Evolutionary conservation across 192 early-diverging fungal species (phyloP).

Genomic region (Cladochytrium replicatum): DNA sequence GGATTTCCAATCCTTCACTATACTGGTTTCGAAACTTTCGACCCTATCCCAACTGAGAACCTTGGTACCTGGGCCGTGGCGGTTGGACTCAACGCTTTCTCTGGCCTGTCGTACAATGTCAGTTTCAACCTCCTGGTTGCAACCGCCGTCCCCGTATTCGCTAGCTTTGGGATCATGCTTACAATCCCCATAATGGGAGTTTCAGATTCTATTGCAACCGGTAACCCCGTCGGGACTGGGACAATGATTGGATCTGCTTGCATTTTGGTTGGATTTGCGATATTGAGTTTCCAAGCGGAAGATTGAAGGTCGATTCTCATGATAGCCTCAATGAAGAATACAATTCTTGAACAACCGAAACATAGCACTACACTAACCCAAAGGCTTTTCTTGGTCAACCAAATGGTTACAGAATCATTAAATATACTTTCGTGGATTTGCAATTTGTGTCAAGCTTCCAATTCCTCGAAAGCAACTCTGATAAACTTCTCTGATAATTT

Average conservation of each 20-base stretch:
- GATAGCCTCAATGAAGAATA: too few relatives aligned
- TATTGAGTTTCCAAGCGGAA: too few relatives aligned
- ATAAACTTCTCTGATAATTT: too few relatives aligned
- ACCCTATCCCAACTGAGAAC: not conserved
- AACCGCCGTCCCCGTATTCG: not conserved
- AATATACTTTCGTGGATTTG: too few relatives aligned
- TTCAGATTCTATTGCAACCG: not conserved
- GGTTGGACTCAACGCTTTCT: not conserved
- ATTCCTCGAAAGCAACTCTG: too few relatives aligned
- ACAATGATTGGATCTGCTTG: not conserved
- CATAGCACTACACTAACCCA: too few relatives aligned
- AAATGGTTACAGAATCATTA: too few relatives aligned
- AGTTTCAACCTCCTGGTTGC: not conserved
- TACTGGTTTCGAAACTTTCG: not conserved
- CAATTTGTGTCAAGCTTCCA: too few relatives aligned
- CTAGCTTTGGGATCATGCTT: not conserved
- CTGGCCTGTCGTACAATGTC: not conserved
- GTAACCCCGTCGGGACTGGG: not conserved
- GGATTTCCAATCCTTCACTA: not conserved
- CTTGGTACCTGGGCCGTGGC: not conserved
- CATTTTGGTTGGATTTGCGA: not conserved
- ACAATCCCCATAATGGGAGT: not conserved
- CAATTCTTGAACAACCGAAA: too few relatives aligned
- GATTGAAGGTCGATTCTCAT: too few relatives aligned
- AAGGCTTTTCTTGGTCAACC: too few relatives aligned